Base-by-base conservation (phyloP, 345 rosid genomes). In the Raphanus sativus region DNA sequence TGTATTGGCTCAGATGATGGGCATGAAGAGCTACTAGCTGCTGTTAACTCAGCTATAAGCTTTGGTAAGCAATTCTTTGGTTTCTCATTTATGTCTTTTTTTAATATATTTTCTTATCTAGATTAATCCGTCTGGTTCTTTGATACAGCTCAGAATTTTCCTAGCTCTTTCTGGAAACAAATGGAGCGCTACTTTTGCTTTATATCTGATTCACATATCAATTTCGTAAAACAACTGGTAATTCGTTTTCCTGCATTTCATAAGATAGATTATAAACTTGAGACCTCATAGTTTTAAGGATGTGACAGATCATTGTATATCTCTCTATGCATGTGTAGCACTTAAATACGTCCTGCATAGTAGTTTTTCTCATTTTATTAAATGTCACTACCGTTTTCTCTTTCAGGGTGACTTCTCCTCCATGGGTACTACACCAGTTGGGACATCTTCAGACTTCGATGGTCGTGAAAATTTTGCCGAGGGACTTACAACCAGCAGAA, bases 1-100 rank as follows among this genome's bases (percentile, higher is more conserved):
- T 61, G 83, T 86, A 89, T 89, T 83, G 94, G 86, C 79, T 90
- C 91, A 54, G 98, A 89, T 72, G 91, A 91, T 81, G 97, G 94
- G 59, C 92, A 86, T 75, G 94, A 90, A 81, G 97, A 93, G 85
- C 87, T 93, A 74, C 76, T 87, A 80, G 89, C 97, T 87, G 96
- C 97, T 80, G 94, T 91, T 60, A 90, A 86, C 75, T 84, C 92
- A 73, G 91, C 85, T 64, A 75, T 89, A 56, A 88, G 81, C 81
- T 81, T 89, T 70, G 91, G 99, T 94, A 26, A 13, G 15, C 72
- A 48, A 7, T 71, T 58, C 63, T 63, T 66, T 24, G 40, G 13
- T 38, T 66, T 40, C 38, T 62, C 45, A 8, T 75, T 77, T 77
- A 54, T 36, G 71, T 38, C 13, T 1, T 7, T 55, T 40, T 26